Conservation (phyloP, 1,139 yeast species). For the Taphrina sp. region DNA sequence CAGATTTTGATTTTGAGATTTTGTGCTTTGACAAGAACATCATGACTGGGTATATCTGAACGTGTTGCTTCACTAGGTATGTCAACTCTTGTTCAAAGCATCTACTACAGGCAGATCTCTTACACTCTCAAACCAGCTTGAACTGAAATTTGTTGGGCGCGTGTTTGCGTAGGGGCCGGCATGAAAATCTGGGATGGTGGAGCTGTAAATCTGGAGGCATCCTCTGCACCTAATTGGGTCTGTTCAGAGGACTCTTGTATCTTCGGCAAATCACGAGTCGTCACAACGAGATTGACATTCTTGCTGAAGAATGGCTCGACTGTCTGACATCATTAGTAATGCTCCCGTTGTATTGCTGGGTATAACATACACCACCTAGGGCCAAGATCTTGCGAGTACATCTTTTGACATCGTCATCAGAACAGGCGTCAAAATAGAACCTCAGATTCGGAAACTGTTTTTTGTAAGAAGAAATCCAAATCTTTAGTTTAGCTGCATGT, state of each 20-base stretch:
- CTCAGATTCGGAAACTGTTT: constrained; percentile 69
- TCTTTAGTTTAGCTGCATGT: constrained; percentile 6
- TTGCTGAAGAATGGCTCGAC: constrained; percentile 74
- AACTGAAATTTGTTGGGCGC: too few species aligned
- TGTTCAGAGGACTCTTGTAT: background rate
- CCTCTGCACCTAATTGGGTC: too few species aligned
- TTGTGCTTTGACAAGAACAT: constrained; percentile 65
- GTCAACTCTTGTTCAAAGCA: too few species aligned
- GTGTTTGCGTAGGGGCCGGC: too few species aligned
- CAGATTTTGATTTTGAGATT: constrained; percentile 71
- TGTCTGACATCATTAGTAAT: constrained; percentile 38
- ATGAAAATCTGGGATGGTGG: too few species aligned
- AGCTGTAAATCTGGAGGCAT: too few species aligned
- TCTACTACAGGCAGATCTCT: too few species aligned
- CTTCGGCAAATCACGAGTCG: constrained; percentile 49
- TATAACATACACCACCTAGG: constrained; percentile 43
- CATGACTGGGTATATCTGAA: too few species aligned
- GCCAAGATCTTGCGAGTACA: constrained; percentile 42
- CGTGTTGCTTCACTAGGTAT: too few species aligned
- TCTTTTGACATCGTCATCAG: constrained; percentile 51
- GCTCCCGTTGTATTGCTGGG: background rate
- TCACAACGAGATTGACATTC: constrained; percentile 76
- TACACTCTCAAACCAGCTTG: too few species aligned
- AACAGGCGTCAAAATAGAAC: constrained; percentile 70
- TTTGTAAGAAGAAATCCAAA: constrained; percentile 82